Percentiles rank a stretch among this genome's conserved stretches.
Conservation (phyloP, 768 basidiomycete species). For the Leccinellum rugosiceps region DNA sequence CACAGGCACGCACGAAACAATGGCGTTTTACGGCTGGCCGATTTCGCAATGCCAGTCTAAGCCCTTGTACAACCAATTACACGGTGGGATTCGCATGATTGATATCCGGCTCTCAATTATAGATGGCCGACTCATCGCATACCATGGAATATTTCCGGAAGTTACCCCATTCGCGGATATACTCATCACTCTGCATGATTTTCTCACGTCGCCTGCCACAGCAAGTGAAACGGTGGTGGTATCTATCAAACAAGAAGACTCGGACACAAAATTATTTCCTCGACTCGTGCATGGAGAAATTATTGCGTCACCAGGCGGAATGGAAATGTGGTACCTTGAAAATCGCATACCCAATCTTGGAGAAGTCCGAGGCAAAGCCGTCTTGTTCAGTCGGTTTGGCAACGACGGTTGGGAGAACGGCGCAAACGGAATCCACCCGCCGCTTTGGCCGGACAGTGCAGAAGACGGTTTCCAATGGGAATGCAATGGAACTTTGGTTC, state of each 20-base stretch:
- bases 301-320: slow-evolving; percentile 42
- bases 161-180: slow-evolving; percentile 64
- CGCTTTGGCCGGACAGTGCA: slow-evolving; percentile 77
- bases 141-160: slow-evolving; percentile 77
- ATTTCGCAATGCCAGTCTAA: slow-evolving; percentile 81
- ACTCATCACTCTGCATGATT: slow-evolving; percentile 55
- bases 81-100: slow-evolving; percentile 74
- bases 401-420: slow-evolving; percentile 68
- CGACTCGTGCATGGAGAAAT: slow-evolving; percentile 65
- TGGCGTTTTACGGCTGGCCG: slow-evolving; percentile 85
- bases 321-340: slow-evolving; percentile 77
- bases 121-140: slow-evolving; percentile 62
- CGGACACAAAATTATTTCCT: slow-evolving; percentile 54
- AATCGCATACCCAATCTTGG: slow-evolving; percentile 78
- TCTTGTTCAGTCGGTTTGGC: slow-evolving; percentile 80
- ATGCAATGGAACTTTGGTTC: slow-evolving; percentile 63
- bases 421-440: slow-evolving; percentile 85
- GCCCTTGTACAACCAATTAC: slow-evolving; percentile 64
- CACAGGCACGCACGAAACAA: slow-evolving; percentile 26
- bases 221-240: slow-evolving; percentile 75
- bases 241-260: slow-evolving; percentile 88
- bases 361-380: slow-evolving; percentile 80
- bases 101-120: slow-evolving; percentile 79
- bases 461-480: slow-evolving; percentile 77
- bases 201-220: slow-evolving; percentile 56